These are phyloP conservation scores for Fraxinus velutina DNA, from an alignment of 305 asterid species.

Conservation along the genomic window DNA sequence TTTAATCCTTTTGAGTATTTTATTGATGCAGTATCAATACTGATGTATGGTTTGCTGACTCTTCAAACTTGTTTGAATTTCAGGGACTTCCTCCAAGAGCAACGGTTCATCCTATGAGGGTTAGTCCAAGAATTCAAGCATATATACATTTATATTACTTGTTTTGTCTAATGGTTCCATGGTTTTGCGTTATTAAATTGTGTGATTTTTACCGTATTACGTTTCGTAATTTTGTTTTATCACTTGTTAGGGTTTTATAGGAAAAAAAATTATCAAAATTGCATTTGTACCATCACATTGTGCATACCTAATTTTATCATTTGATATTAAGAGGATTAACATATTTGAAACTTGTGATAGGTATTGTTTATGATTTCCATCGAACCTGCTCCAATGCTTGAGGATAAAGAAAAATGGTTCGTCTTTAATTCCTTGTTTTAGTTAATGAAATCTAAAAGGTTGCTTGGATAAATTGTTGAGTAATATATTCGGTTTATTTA, in stretches of 20 bases:
- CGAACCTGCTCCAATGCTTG: slow-evolving; percentile 99
- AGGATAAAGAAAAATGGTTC: slow-evolving; percentile 97
- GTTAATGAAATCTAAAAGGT: slow-evolving; percentile 14
- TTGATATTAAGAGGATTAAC: slow-evolving; percentile 31
- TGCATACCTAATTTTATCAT: neutral
- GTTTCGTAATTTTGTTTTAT: neutral
- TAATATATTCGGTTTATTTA: slow-evolving; percentile 5
- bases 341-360: slow-evolving; percentile 43
- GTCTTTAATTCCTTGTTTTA: slow-evolving; percentile 33
- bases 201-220: neutral
- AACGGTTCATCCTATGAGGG: slow-evolving; percentile 99
- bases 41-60: slow-evolving; percentile 25
- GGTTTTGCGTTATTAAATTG: neutral
- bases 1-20: slow-evolving; percentile 16
- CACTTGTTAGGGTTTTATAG: neutral
- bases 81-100: slow-evolving; percentile 98
- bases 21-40: slow-evolving; percentile 5
- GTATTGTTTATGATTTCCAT: slow-evolving; percentile 93
- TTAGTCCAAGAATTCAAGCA: slow-evolving; percentile 40
- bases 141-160: neutral
- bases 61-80: slow-evolving; percentile 24
- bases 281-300: neutral
- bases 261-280: neutral
- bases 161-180: neutral
- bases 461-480: slow-evolving; percentile 4